A percentile compares a stretch with the other conserved stretches of the same genome.
Evolutionary conservation across 179 eudicot species (phyloP).

Genomic region (Amaranthus tricolor): DNA sequence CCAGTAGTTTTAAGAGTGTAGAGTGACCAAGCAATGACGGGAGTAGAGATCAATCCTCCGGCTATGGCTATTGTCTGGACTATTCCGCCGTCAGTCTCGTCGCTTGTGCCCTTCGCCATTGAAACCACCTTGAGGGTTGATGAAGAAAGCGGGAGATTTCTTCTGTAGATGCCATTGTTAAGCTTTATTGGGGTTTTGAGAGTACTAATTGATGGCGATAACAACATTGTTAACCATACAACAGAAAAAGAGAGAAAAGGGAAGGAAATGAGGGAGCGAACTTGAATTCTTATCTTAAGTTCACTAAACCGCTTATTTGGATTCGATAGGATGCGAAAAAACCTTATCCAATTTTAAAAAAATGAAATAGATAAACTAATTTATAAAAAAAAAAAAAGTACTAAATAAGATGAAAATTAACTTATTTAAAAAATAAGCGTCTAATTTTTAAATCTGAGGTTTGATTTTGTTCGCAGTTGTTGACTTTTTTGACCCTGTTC

Average conservation of each 20-base stretch:
- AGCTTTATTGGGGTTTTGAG: constrained; percentile 5
- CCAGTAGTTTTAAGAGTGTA: constrained; percentile 82
- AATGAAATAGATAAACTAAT: too few species aligned
- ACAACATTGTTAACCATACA: constrained; percentile 13
- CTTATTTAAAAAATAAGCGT: too few species aligned
- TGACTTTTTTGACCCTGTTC: too few species aligned
- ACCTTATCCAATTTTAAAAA: constrained; percentile 28
- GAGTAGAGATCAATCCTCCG: constrained; percentile 62
- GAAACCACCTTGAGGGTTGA: constrained; percentile 24
- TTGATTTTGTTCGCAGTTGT: too few species aligned
- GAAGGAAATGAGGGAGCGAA: background rate
- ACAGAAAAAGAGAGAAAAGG: background rate
- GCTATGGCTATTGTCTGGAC: constrained; percentile 51
- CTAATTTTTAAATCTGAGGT: too few species aligned
- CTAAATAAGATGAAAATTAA: too few species aligned
- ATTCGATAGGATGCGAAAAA: background rate
- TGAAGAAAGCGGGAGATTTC: background rate
- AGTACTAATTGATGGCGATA: constrained; percentile 23
- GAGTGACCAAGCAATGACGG: constrained; percentile 84
- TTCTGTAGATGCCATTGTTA: constrained; percentile 9
- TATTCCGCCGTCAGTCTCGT: constrained; percentile 23
- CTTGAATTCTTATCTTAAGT: background rate
- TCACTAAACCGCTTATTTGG: constrained; percentile 10
- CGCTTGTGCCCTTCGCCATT: constrained; percentile 42
- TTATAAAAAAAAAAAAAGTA: too few species aligned